Evolutionary conservation across 2,329 filamentous ascomycete species (phyloP).

Genomic region (Claviceps sp.): DNA sequence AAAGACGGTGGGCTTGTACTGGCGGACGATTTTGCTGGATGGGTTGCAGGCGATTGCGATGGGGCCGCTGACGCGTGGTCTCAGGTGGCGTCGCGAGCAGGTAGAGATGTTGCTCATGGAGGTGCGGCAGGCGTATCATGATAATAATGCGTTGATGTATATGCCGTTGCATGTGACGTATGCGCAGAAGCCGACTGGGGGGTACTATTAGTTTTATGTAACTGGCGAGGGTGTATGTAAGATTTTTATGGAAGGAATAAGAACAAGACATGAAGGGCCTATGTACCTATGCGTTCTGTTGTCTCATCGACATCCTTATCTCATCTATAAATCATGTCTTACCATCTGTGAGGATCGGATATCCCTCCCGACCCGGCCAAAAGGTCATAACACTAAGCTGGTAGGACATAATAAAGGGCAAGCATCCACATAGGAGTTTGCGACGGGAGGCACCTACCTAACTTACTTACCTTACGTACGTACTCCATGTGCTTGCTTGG

Average conservation of each 20-base stretch:
- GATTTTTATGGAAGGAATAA: not conserved
- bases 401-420: no score
- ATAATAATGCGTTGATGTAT: slow-evolving; percentile 31
- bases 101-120: slow-evolving; percentile 34
- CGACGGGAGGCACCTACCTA: no score
- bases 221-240: no score
- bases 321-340: no score
- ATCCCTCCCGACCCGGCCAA: no score
- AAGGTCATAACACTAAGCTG: no score
- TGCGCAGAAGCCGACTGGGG: slow-evolving; percentile 32
- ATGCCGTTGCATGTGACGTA: slow-evolving; percentile 44
- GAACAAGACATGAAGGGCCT: not conserved
- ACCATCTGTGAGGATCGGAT: no score
- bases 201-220: not conserved
- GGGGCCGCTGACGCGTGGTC: slow-evolving; percentile 35
- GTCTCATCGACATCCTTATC: no score
- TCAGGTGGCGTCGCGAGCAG: slow-evolving; percentile 33
- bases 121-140: slow-evolving; percentile 34
- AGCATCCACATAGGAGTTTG: no score
- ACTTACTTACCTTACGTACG: no score
- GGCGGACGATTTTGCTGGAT: slow-evolving; percentile 35
- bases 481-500: no score
- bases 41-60: slow-evolving; percentile 38
- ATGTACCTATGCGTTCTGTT: no score
- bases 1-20: slow-evolving; percentile 38